Evolutionary conservation across 129 eudicot species (phyloP), one percentile per base, ranked within the genome.

Genomic region (Lactuca sativa): DNA sequence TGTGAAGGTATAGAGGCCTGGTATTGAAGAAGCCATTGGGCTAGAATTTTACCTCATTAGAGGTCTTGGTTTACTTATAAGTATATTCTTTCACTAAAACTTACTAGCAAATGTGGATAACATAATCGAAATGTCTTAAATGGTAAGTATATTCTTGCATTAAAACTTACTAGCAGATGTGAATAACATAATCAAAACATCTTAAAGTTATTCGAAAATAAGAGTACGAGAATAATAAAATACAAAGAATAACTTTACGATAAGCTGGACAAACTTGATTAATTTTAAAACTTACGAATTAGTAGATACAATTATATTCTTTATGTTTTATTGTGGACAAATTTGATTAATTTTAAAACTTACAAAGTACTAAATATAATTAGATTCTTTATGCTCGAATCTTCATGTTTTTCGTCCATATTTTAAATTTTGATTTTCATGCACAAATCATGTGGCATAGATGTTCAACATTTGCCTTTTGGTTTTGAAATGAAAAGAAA

Each of bases 1-100:
- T 65, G 98, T 93, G 78, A 93, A 93, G 83, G 98, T 93, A 80
- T 96, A 93, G 68, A 79, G 98, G 67, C 96, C 98, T 62, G 98
- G 95, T 66, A 93, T 93, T 49, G 98, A 93, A 73, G 98, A 93
- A 77, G 83, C 95, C 56, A 83, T 93, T 43, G 98, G 96, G 31
- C 82, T 86, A 9, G 98, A 93, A 67, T 93, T 89, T 69, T 93
- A 84, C 86, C 84, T 93, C 4, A 93, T 93, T 58, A 79, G 98
- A 76, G 96, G 96, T 48, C 59, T 93, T 15, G 98, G 90, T 33
- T 69, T 73, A 56, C 83, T 87, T 62, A 13, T 53, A 69, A 69
- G 9, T 56, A 38, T 69, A 38, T 3, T 17, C 51, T 17, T 69
- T 5, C 14, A 21, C 10, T 57, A 57, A 8, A 57, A 8, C 1